phyloP scores from a whole-genome alignment of 768 basidiomycete genomes.

The Clitopilus hobsonii region DNA sequence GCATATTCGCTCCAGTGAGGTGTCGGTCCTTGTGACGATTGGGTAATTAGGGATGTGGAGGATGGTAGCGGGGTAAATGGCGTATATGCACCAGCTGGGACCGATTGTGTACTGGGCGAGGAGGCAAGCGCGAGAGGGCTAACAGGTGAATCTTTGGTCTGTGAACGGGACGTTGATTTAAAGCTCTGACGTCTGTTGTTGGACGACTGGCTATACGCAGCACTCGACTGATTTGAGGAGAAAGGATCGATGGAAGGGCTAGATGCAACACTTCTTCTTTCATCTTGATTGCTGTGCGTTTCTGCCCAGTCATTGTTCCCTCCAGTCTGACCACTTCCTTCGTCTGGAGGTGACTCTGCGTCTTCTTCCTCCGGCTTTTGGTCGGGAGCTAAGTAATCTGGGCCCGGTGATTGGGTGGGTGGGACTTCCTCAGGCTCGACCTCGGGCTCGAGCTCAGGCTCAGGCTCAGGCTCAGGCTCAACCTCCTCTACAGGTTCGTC shows the following conservation, averaged over 20 bases:
- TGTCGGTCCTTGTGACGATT: neutral
- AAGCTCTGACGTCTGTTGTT: neutral
- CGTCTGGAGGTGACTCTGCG: neutral
- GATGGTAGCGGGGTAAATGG: neutral
- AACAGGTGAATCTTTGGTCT: neutral
- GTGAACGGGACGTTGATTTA: neutral
- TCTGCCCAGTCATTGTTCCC: neutral
- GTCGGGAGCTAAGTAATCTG: neutral
- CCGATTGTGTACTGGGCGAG: neutral
- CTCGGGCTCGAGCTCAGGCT: neutral
- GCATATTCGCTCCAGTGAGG: conserved; percentile 41
- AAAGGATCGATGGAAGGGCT: neutral
- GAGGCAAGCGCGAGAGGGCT: neutral
- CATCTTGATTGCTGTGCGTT: neutral
- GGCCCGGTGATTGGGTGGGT: neutral
- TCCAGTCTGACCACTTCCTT: neutral
- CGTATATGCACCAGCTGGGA: neutral
- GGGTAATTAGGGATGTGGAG: neutral
- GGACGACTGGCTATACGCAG: neutral
- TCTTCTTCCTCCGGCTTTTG: neutral
- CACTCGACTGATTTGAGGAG: neutral
- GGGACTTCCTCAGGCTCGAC: neutral
- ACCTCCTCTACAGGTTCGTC: neutral
- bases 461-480: neutral
- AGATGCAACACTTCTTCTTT: neutral